phyloP scores from a whole-genome alignment of 2,329 filamentous ascomycete species.

The Bipolaris oryzae region DNA sequence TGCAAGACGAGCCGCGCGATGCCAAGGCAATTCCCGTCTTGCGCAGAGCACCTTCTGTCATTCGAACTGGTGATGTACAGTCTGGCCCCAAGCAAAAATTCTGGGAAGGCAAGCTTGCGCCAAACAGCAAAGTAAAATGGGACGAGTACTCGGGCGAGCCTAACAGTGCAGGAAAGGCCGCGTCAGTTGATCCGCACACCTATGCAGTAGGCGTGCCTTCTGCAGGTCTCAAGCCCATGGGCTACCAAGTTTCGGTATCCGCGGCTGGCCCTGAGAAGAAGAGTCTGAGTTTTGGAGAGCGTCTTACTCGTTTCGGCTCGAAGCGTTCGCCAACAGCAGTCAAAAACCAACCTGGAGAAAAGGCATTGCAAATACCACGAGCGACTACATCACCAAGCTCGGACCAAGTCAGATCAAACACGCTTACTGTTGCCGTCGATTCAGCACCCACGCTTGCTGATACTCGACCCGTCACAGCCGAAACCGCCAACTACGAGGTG shows the following conservation, averaged over 20 bases:
- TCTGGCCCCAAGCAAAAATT: slow-evolving; percentile 40
- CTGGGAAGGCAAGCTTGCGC: slow-evolving; percentile 45
- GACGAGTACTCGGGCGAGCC: slow-evolving; percentile 71
- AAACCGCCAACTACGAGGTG: slow-evolving; percentile 26
- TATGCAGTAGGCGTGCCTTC: slow-evolving; percentile 31
- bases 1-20: slow-evolving; percentile 8
- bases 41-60: slow-evolving; percentile 37
- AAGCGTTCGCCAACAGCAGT: slow-evolving; percentile 47
- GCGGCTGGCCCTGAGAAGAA: slow-evolving; percentile 31
- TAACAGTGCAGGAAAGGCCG: slow-evolving; percentile 58
- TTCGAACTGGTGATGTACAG: slow-evolving; percentile 24
- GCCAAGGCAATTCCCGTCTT: slow-evolving; percentile 44
- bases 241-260: slow-evolving; percentile 43
- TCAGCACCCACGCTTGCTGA: slow-evolving; percentile 34
- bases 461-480: slow-evolving; percentile 39
- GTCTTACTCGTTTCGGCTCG: slow-evolving; percentile 33
- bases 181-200: slow-evolving; percentile 61
- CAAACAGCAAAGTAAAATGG: slow-evolving; percentile 57
- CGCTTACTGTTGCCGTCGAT: slow-evolving; percentile 32
- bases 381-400: slow-evolving; percentile 32
- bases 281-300: slow-evolving; percentile 40
- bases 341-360: slow-evolving; percentile 62
- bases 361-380: slow-evolving; percentile 60
- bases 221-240: slow-evolving; percentile 29
- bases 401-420: slow-evolving; percentile 29